Base-by-base conservation (phyloP, 495 filamentous ascomycete genomes). In the Aspergillus sclerotiicarbonarius region DNA sequence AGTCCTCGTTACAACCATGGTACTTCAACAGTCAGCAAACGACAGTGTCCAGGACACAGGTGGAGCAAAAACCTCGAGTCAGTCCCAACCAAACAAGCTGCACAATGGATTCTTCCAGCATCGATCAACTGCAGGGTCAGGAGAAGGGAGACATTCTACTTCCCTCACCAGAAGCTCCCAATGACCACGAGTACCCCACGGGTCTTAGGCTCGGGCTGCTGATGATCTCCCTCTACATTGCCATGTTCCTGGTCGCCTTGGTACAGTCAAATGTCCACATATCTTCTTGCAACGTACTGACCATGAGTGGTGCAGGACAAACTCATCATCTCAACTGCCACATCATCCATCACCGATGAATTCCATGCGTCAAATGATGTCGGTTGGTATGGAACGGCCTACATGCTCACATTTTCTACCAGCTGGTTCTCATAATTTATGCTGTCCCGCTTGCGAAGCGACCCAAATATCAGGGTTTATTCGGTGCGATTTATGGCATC, bases 361-460 rank as follows among this genome's bases (percentile, higher is more conserved):
- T 54, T 54, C 52, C 9, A 45, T 21, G 25, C 39, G 9, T 25
- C 41, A 7, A 39, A 18, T 0, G 37, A 54, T 0, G 37, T 54
- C 0, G 54, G 54, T 30, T 56, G 54, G 54, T 56, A 56, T 21
- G 54, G 54, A 48, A 49, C 44, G 15, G 39, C 52, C 4, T 54
- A 54, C 39, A 10, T 54, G 37, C 25, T 54, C 12, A 54, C 52
- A 16, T 56, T 58, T 18, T 51, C 46, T 60, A 67, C 75, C 0
- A 80, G 82, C 16, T 68, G 19, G 76, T 82, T 56, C 58, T 84
- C 35, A 79, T 86, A 61, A 81, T 85, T 63, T 70, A 74, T n/a
- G 71, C 82, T 44, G 72, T 85, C 0, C 83, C 83, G 0, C 71
- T 86, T 8, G 71, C 75, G 52, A 76, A 78, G 33, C 67, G 84